These are phyloP conservation scores for Stachybotrys echinatus DNA, from an alignment of 2,329 filamentous ascomycete genomes.

Conservation along the genomic window DNA sequence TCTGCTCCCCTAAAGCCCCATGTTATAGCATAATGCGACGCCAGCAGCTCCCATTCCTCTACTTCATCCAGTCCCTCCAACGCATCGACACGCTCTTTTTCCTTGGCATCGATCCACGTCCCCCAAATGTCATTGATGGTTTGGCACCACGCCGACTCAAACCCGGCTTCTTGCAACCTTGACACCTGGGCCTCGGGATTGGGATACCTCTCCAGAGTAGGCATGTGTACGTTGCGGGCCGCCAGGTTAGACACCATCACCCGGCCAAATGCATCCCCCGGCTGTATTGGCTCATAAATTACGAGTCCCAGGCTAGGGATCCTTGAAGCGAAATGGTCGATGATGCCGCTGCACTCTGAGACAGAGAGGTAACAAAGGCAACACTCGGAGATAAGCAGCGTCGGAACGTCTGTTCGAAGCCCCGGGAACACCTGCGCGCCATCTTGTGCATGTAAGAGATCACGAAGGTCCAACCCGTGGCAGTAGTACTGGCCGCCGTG, in stretches of 20 bases:
- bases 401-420: constrained; percentile 59
- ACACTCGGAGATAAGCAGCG: constrained; percentile 87
- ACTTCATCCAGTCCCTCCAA: constrained; percentile 91
- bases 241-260: constrained; percentile 92
- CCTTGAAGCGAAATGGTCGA: constrained; percentile 57
- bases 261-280: constrained; percentile 78
- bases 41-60: constrained; percentile 86
- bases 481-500: constrained; percentile 42
- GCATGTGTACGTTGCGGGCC: constrained; percentile 74
- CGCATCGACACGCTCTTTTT: constrained; percentile 73
- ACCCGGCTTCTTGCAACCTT: constrained; percentile 62
- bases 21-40: constrained; percentile 81
- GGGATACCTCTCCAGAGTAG: constrained; percentile 71
- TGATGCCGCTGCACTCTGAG: constrained; percentile 54
- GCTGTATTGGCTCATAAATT: constrained; percentile 84
- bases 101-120: constrained; percentile 61
- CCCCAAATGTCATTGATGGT: constrained; percentile 63
- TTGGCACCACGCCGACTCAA: constrained; percentile 39
- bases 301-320: constrained; percentile 53
- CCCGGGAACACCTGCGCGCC: constrained; percentile 21
- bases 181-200: constrained; percentile 62
- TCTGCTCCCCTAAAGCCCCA: constrained; percentile 69
- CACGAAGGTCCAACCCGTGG: constrained; percentile 67
- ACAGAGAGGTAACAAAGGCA: constrained; percentile 84
- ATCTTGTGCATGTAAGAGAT: constrained; percentile 30